These are phyloP conservation scores for Hymenoscyphus occultus DNA, from an alignment of 2,329 filamentous ascomycete genomes.

Conservation along the genomic window DNA sequence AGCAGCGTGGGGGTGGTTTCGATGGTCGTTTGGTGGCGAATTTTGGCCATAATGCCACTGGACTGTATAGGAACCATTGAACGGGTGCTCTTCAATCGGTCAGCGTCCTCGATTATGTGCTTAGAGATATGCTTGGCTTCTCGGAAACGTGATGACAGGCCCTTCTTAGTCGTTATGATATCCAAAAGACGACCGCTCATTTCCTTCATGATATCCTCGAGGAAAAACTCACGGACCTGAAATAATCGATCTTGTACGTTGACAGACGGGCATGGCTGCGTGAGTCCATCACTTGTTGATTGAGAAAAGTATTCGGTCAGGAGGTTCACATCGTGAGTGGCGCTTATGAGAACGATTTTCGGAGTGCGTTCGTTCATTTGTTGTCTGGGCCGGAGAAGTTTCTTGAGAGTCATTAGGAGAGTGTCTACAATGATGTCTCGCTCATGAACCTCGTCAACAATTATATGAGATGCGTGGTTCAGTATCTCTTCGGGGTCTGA, in stretches of 20 bases:
- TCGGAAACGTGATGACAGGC: background rate
- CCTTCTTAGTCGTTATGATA: background rate
- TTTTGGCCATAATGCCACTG: background rate
- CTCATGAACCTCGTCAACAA: slow-evolving; percentile 95
- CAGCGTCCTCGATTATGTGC: background rate
- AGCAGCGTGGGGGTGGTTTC: slow-evolving; percentile 59
- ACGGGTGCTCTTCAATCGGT: background rate
- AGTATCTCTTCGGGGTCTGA: slow-evolving; percentile 74
- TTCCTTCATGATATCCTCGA: slow-evolving; percentile 82
- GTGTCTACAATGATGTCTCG: slow-evolving; percentile 90
- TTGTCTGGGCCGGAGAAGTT: slow-evolving; percentile 63
- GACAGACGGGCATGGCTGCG: slow-evolving; percentile 64
- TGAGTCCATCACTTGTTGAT: slow-evolving; percentile 57
- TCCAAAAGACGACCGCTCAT: slow-evolving; percentile 44
- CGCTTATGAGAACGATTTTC: slow-evolving; percentile 91
- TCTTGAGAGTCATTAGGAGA: slow-evolving; percentile 86
- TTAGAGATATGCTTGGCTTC: slow-evolving; percentile 40
- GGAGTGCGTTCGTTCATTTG: slow-evolving; percentile 71
- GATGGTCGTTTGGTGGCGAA: slow-evolving; percentile 52
- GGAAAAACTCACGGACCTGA: slow-evolving; percentile 80
- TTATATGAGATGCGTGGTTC: slow-evolving; percentile 83
- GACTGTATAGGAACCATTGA: background rate
- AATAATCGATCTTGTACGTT: slow-evolving; percentile 84
- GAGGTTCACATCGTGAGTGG: slow-evolving; percentile 80
- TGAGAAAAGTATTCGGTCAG: slow-evolving; percentile 79